Percentiles rank a stretch among this genome's conserved stretches.
phyloP scores from a whole-genome alignment of 1,139 yeast genomes.

The Blastobotrys capitulatus region DNA sequence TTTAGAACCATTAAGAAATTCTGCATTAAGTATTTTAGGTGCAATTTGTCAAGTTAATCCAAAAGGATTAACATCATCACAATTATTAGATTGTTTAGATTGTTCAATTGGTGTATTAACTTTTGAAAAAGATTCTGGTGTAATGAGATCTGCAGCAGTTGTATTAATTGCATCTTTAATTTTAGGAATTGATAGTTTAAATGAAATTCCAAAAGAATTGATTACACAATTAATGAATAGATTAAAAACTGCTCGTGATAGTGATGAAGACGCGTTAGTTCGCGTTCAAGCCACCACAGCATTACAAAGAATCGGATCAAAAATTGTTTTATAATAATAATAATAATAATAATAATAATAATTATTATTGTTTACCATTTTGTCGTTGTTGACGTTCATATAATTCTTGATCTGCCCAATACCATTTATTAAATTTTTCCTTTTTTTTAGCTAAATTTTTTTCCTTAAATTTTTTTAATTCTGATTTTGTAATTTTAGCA shows the following conservation, averaged over 20 bases:
- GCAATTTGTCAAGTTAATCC: constrained; percentile 54
- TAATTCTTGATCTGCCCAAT: constrained; percentile 4
- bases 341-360: not conserved
- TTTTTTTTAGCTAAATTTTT: constrained; percentile 25
- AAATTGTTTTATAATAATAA: not conserved
- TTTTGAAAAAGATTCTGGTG: constrained; percentile 42
- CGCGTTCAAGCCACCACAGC: constrained; percentile 24
- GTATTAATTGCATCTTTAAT: constrained; percentile 63
- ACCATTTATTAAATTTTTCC: constrained; percentile 22
- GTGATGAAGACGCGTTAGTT: constrained; percentile 27
- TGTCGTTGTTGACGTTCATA: constrained; percentile 1
- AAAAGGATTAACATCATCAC: constrained; percentile 40
- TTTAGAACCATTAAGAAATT: constrained; percentile 58
- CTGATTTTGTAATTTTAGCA: constrained; percentile 22
- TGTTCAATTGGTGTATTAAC: constrained; percentile 70
- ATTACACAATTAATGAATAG: constrained; percentile 20
- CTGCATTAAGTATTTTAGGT: constrained; percentile 80
- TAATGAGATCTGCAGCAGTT: constrained; percentile 72
- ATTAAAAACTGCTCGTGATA: constrained; percentile 17
- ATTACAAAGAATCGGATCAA: constrained; percentile 9
- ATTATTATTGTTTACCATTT: not conserved
- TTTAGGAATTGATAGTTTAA: constrained; percentile 31
- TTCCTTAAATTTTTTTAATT: constrained; percentile 22
- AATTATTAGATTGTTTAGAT: constrained; percentile 57
- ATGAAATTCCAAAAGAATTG: constrained; percentile 18